A percentile compares a stretch with the other conserved stretches of the same genome.
Evolutionary conservation across 352 stramenopile species (phyloP).

Genomic region (Phytophthora citrophthora): DNA sequence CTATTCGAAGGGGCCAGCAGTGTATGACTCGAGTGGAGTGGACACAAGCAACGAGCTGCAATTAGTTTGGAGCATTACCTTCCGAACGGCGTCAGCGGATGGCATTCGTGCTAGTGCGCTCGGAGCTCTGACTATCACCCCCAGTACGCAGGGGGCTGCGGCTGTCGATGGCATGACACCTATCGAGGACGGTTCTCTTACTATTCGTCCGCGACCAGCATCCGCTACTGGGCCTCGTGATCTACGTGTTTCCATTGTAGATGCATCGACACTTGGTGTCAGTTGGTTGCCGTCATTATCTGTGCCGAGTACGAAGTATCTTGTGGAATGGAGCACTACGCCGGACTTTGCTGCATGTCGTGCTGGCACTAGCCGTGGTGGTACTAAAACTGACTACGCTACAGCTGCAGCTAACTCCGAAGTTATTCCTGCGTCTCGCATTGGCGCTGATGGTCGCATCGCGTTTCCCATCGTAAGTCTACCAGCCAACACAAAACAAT

Average conservation of each 20-base stretch:
- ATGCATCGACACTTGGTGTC: conserved; percentile 67
- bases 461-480: conserved; percentile 88
- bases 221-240: conserved; percentile 55
- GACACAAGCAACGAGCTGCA: conserved; percentile 46
- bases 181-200: conserved; percentile 30
- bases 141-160: conserved; percentile 31
- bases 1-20: conserved; percentile 53
- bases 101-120: conserved; percentile 56
- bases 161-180: conserved; percentile 36
- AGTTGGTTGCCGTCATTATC: conserved; percentile 57
- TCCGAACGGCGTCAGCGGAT: conserved; percentile 55
- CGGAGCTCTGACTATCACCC: conserved; percentile 41
- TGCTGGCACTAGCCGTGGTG: conserved; percentile 26
- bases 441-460: conserved; percentile 27
- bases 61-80: conserved; percentile 85
- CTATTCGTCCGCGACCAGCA: conserved; percentile 48
- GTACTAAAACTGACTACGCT: conserved; percentile 47
- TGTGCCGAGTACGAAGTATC: conserved; percentile 63
- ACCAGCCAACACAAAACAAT: conserved; percentile 80
- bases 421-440: conserved; percentile 41
- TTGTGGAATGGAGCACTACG: conserved; percentile 82
- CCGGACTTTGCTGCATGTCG: conserved; percentile 33
- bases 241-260: conserved; percentile 66
- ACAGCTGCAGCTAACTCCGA: conserved; percentile 54
- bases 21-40: conserved; percentile 58